Base-by-base conservation (phyloP, 164 flowering plant genomes). In the Vitis rupestris region DNA sequence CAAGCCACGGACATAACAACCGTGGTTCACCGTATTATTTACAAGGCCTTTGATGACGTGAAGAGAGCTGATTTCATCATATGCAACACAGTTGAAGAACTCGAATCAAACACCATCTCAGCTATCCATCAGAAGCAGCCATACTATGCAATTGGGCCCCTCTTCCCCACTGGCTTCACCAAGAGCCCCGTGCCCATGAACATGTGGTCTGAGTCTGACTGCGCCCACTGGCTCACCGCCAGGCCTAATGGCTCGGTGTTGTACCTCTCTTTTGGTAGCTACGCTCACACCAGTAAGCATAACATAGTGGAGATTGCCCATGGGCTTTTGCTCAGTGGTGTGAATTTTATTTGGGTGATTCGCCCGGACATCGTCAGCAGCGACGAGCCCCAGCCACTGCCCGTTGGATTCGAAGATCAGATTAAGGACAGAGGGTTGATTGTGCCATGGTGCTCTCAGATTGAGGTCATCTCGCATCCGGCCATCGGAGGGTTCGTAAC, bases 261-360 rank as follows among this genome's bases (percentile, higher is more conserved):
- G 57, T 88, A 86, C 63, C 72, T 83, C 62, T 88, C 92, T 11
- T 88, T 88, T 53, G 90, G 92, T 9, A 86, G 88, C 80, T 80
- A 81, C 69, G 90, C 87, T 17, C 86, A 79, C 66, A 73, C 76
- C 49, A 78, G 64, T 37, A 75, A 76, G 52, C 51, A 75, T 9
- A 86, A 76, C 23, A 68, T 84, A 50, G 49, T 13, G 44, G 90
- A 82, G 74, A 81, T 88, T 50, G 87, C 88, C 2, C 50, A 73
- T 37, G 90, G 92, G 23, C 74, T 86, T 5, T 48, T 71, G 30
- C 76, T 64, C 0, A 84, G 87, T 50, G 59, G 70, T 6, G 82
- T 80, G 9, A 72, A 51, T 67, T 84, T 87, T 52, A 29, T 88
- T 50, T 86, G 90, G 90, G 88, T 82, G 51, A 75, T 86, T 27